phyloP scores from a whole-genome alignment of 805 yeast species.

The Jamesozyma rosinii region DNA sequence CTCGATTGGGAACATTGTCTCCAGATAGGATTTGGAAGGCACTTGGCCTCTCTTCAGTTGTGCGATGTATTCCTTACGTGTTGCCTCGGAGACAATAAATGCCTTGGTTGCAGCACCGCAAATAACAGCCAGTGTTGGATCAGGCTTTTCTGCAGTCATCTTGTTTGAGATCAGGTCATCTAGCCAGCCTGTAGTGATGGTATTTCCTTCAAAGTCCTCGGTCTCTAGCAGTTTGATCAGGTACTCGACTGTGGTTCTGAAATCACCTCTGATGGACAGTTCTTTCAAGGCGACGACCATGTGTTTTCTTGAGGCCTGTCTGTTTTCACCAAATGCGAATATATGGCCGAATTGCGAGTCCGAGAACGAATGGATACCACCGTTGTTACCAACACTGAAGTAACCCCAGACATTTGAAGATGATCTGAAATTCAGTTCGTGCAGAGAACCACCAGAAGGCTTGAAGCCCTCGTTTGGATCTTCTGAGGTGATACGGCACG shows the following conservation, averaged over 20 bases:
- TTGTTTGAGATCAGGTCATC: conserved; percentile 90
- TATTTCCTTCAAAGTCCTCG: conserved; percentile 91
- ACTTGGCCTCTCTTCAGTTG: conserved; percentile 95
- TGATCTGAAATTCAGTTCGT: conserved; percentile 93
- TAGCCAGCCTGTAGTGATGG: conserved; percentile 97
- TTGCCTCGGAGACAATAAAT: conserved; percentile 63
- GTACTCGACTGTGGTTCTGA: conserved; percentile 95
- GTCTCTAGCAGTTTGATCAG: conserved; percentile 91
- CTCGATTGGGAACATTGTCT: conserved; percentile 85
- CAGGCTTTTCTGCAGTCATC: conserved; percentile 96
- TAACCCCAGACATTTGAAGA: conserved; percentile 99
- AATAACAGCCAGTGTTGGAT: conserved; percentile 76
- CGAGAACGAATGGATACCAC: conserved; percentile 94
- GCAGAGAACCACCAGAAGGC: conserved; percentile 95
- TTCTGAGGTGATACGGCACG: conserved; percentile 97
- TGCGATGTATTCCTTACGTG: conserved; percentile 55
- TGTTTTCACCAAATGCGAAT: conserved; percentile 96
- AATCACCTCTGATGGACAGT: conserved; percentile 94
- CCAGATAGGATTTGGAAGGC: conserved; percentile 69
- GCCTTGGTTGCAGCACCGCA: conserved; percentile 99
- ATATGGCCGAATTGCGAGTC: conserved; percentile 99
- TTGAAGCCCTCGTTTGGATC: conserved; percentile 99
- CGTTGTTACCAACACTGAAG: conserved; percentile 91
- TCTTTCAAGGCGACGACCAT: conserved; percentile 98
- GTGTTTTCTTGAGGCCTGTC: conserved; percentile 95